Percentiles rank a stretch among this genome's conserved stretches.
These are phyloP conservation scores for Boletus vermiculosoides DNA, from an alignment of 768 basidiomycete species.

Conservation along the genomic window DNA sequence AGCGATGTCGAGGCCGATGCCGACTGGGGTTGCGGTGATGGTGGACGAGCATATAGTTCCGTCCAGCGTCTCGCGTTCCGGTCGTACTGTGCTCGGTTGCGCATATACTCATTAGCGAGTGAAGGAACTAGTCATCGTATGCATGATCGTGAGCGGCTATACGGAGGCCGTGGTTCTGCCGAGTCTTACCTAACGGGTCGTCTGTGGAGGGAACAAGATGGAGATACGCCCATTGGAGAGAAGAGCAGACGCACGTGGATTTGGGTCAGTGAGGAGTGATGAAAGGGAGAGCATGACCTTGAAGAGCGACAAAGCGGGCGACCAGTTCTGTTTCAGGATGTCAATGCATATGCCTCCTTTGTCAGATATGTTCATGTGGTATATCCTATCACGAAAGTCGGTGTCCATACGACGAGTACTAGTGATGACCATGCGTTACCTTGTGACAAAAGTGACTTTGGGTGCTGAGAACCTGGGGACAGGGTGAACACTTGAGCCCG, in stretches of 20 bases:
- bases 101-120: slow-evolving; percentile 67
- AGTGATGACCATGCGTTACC: slow-evolving; percentile 40
- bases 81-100: slow-evolving; percentile 71
- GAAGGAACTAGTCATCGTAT: slow-evolving; percentile 49
- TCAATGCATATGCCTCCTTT: slow-evolving; percentile 81
- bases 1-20: slow-evolving; percentile 12
- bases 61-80: slow-evolving; percentile 79
- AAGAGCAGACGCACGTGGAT: slow-evolving; percentile 64
- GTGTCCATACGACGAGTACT: background rate
- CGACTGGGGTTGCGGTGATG: slow-evolving; percentile 23
- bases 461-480: slow-evolving; percentile 71
- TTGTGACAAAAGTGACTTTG: slow-evolving; percentile 69
- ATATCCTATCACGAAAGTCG: slow-evolving; percentile 52
- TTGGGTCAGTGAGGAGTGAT: slow-evolving; percentile 90
- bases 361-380: slow-evolving; percentile 88
- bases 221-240: background rate
- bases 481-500: slow-evolving; percentile 3
- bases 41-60: slow-evolving; percentile 60
- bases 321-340: slow-evolving; percentile 93
- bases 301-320: slow-evolving; percentile 88
- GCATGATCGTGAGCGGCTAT: background rate
- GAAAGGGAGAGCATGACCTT: slow-evolving; percentile 94
- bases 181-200: slow-evolving; percentile 62
- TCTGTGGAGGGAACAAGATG: slow-evolving; percentile 38
- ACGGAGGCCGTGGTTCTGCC: background rate